Evolutionary conservation across 352 stramenopile species (phyloP), one percentile per base, ranked within the genome.

Genomic region (Phytophthora cactorum): DNA sequence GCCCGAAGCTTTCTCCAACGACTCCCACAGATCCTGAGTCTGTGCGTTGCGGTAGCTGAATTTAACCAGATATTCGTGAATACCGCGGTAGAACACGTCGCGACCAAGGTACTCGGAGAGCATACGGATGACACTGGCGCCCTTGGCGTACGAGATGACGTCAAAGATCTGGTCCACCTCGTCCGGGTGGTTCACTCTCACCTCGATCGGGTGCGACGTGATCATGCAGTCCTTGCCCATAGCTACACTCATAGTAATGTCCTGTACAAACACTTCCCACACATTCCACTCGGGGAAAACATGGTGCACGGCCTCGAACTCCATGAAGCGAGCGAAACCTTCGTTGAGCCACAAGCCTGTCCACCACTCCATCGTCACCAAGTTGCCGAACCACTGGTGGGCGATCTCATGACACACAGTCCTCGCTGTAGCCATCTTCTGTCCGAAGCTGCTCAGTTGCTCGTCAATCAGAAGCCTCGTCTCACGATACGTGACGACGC

Each of bases 131-230:
- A 94, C 73, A 55, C 83, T 91, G 1, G 84, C 81, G 0, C 86
- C 96, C 77, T 99, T 99, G 66, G 84, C 86, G 76, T 99, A 99
- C 66, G 81, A 96, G 75, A 99, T 99, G 5, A 93, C 96, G 78
- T 99, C 97, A 77, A 99, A 99, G 54, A 99, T 98, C 79, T 99
- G 89, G 75, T 99, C 95, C 11, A 99, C 95, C 70, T 99, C 97
- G 59, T 99, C 95, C 1, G 86, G 84, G 63, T 94, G 81, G 60
- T 94, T 78, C 57, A 99, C 98, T 11, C 88, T 89, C 2, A 99
- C 96, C 63, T 99, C 92, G 52, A 99, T 98, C 25, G 96, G 95
- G 72, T 99, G 96, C 46, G 86, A 95, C 38, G 83, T 89, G 25
- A 98, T 73, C 57, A 93, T 90, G 53, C 89, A 87, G 82, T 99